phyloP scores from a whole-genome alignment of 306 rosid genomes.

The Rosa chinensis region DNA sequence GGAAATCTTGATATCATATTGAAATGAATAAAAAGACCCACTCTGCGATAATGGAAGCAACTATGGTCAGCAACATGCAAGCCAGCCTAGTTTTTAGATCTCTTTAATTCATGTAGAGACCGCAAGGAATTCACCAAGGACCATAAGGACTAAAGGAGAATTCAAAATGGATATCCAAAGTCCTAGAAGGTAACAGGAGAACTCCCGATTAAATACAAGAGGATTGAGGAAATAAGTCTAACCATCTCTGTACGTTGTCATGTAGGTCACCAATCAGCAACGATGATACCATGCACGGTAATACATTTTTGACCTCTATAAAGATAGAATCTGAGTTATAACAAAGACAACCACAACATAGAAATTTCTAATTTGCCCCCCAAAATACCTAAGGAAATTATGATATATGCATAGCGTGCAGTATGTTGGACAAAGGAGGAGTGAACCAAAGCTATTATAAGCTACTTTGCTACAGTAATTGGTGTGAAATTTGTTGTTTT shows the following conservation, averaged over 20 bases:
- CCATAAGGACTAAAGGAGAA: conserved; percentile 14
- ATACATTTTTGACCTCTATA: conserved; percentile 87
- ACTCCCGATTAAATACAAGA: not conserved
- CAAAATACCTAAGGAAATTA: too few relatives aligned
- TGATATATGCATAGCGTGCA: too few relatives aligned
- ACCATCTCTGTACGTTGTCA: conserved; percentile 61
- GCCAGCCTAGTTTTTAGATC: conserved; percentile 68
- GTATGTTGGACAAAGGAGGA: too few relatives aligned
- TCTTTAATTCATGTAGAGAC: conserved; percentile 59
- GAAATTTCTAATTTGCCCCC: not conserved
- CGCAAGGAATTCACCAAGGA: conserved; percentile 25
- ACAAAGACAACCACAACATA: not conserved
- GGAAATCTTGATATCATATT: not conserved
- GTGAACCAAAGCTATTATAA: too few relatives aligned
- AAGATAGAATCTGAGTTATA: conserved; percentile 26
- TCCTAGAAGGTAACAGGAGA: conserved; percentile 6
- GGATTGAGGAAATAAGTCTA: conserved; percentile 7
- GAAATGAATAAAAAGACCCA: conserved; percentile 37
- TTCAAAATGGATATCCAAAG: conserved; percentile 2
- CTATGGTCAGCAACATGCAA: conserved; percentile 75
- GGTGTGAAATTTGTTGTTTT: too few relatives aligned
- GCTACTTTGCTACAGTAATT: too few relatives aligned
- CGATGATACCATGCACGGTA: conserved; percentile 96
- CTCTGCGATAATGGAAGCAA: conserved; percentile 81
- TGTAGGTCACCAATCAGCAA: conserved; percentile 76